These are phyloP conservation scores for Pythium chondricola DNA, from an alignment of 352 stramenopile genomes.

Conservation along the genomic window DNA sequence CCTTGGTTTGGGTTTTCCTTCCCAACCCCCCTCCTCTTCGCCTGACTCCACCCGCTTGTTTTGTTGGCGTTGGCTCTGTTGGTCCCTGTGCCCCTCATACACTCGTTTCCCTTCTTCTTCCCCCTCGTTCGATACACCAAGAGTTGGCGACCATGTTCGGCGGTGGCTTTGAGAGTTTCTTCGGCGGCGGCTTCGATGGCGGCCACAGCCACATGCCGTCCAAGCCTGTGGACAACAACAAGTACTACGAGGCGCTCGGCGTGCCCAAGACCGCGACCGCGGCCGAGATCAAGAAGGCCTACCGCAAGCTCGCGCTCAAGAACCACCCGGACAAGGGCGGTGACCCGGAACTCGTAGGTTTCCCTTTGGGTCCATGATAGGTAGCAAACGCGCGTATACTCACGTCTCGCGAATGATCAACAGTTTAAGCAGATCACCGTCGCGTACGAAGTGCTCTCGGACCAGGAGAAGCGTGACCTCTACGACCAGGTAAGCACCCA, in stretches of 20 bases:
- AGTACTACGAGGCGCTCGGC: conserved; percentile 86
- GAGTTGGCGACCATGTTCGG: conserved; percentile 64
- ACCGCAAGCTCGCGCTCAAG: conserved; percentile 87
- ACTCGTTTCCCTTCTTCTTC: no score
- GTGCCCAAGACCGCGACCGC: conserved; percentile 77
- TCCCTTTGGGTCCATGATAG: background rate
- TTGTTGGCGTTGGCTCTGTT: background rate
- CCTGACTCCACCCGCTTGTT: background rate
- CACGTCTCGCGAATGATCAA: no score
- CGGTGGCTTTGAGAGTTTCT: conserved; percentile 84
- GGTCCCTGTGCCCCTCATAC: background rate
- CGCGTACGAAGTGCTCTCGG: conserved; percentile 96
- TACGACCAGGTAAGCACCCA: conserved; percentile 62
- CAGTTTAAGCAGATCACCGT: conserved; percentile 92
- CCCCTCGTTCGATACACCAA: no score
- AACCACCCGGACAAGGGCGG: conserved; percentile 99
- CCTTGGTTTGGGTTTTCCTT: background rate
- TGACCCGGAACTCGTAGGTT: conserved; percentile 87
- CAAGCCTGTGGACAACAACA: conserved; percentile 82
- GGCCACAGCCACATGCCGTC: conserved; percentile 28
- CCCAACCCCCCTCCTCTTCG: background rate
- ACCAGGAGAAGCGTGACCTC: conserved; percentile 86
- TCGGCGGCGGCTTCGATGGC: conserved; percentile 69
- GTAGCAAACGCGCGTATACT: no score
- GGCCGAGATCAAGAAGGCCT: conserved; percentile 88